Conservation (phyloP, 140 eudicot species). For the Flaveria floridana region DNA sequence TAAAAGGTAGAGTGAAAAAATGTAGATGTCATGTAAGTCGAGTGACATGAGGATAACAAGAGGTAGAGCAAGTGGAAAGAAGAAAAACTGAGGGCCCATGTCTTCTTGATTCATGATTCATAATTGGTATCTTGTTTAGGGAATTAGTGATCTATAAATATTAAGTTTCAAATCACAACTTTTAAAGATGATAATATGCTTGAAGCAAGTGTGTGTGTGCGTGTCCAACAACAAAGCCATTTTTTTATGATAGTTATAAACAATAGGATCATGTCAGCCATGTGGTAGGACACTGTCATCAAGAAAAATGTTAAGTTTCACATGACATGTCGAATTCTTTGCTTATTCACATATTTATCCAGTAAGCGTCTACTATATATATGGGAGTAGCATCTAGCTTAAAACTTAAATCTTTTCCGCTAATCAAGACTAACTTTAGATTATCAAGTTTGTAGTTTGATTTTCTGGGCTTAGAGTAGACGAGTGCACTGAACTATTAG, state of each 20-base stretch:
- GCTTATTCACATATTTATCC: not conserved
- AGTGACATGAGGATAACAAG: not conserved
- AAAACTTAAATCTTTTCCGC: not conserved
- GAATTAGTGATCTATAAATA: not conserved
- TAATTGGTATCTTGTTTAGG: not conserved
- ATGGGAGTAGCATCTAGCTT: not conserved
- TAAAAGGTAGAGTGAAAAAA: not conserved
- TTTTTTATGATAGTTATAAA: not conserved
- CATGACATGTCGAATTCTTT: not conserved
- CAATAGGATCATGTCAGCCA: slow-evolving; percentile 1
- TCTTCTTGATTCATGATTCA: not conserved
- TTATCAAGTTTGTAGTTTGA: not conserved
- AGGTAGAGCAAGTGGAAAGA: not conserved
- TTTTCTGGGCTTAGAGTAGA: not conserved
- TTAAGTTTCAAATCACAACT: not conserved
- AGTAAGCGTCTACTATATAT: not conserved
- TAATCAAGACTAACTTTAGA: not conserved
- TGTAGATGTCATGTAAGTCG: not conserved
- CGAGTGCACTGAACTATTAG: not conserved
- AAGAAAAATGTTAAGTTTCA: not conserved
- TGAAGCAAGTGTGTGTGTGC: not conserved
- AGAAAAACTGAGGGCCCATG: not conserved
- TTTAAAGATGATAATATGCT: not conserved
- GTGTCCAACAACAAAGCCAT: no score
- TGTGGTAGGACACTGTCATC: not conserved